Evolutionary conservation across 2,329 filamentous ascomycete species (phyloP).

Genomic region (Bipolaris bicolor): DNA sequence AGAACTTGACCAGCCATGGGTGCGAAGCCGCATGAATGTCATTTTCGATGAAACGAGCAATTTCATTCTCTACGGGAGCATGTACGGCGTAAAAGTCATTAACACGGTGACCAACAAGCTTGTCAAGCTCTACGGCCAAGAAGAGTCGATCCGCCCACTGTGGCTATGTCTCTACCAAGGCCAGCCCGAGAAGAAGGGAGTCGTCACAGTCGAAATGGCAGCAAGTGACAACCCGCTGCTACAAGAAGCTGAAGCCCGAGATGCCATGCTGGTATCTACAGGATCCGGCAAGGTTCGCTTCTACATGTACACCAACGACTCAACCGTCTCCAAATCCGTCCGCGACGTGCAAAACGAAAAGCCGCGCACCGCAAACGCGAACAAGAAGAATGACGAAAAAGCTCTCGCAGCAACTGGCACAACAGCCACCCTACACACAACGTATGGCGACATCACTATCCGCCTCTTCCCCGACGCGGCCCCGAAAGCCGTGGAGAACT

Average conservation of each 20-base stretch:
- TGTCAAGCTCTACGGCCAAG: constrained; percentile 86
- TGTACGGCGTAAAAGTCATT: constrained; percentile 90
- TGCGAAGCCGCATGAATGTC: constrained; percentile 78
- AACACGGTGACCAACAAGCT: constrained; percentile 95
- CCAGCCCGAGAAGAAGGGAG: constrained; percentile 88
- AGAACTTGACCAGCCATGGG: constrained; percentile 74
- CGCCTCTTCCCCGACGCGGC: constrained; percentile 92
- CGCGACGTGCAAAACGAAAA: constrained; percentile 96
- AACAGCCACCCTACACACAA: constrained; percentile 87
- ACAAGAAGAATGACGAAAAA: constrained; percentile 55
- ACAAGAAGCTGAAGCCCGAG: constrained; percentile 86
- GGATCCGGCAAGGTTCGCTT: constrained; percentile 88
- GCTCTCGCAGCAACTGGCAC: constrained; percentile 76
- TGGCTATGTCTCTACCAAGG: constrained; percentile 92
- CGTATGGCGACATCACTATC: constrained; percentile 90
- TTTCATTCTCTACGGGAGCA: constrained; percentile 92
- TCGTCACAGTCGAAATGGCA: constrained; percentile 96
- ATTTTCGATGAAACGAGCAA: constrained; percentile 96
- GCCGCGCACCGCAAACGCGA: constrained; percentile 67
- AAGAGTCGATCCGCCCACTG: constrained; percentile 84
- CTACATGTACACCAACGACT: constrained; percentile 97
- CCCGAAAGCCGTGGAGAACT: constrained; percentile 95
- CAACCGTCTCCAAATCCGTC: constrained; percentile 61
- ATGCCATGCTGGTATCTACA: constrained; percentile 86
- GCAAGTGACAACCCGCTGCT: constrained; percentile 92